These are phyloP conservation scores for Dacryopinax primogenitus DNA, from an alignment of 768 basidiomycete genomes.

Conservation along the genomic window DNA sequence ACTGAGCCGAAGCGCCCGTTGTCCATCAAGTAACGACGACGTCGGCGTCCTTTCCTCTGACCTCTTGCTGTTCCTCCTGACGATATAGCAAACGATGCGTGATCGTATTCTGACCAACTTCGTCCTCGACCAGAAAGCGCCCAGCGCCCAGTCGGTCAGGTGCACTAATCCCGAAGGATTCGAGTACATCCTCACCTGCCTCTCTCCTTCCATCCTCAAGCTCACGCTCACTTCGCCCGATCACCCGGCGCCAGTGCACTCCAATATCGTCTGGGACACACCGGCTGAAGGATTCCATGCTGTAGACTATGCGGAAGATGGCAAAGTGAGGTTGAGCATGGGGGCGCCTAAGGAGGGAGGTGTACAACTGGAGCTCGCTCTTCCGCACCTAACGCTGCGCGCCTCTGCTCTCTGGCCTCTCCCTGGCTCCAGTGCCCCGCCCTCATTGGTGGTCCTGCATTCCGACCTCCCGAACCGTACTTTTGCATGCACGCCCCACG, in stretches of 20 bases:
- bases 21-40: too few relatives aligned
- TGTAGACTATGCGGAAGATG: background rate
- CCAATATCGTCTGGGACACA: conserved; percentile 18
- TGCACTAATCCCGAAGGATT: conserved; percentile 17
- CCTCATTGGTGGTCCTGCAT: background rate
- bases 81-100: too few relatives aligned
- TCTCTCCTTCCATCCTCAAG: conserved; percentile 20
- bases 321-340: background rate
- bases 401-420: background rate
- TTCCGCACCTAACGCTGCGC: background rate
- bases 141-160: too few relatives aligned
- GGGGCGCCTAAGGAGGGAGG: too few relatives aligned
- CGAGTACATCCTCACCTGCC: conserved; percentile 20
- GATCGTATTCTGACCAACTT: too few relatives aligned
- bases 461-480: conserved; percentile 1
- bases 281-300: background rate
- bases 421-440: background rate
- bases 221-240: conserved; percentile 20
- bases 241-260: conserved; percentile 22
- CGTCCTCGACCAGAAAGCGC: too few relatives aligned
- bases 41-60: too few relatives aligned
- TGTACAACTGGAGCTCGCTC: background rate
- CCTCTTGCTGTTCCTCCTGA: too few relatives aligned
- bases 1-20: too few relatives aligned
- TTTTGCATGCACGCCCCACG: background rate